Percentiles rank a stretch among this genome's conserved stretches.
Conservation (phyloP, 805 yeast genomes). For the Dipodascopsis tothii region DNA sequence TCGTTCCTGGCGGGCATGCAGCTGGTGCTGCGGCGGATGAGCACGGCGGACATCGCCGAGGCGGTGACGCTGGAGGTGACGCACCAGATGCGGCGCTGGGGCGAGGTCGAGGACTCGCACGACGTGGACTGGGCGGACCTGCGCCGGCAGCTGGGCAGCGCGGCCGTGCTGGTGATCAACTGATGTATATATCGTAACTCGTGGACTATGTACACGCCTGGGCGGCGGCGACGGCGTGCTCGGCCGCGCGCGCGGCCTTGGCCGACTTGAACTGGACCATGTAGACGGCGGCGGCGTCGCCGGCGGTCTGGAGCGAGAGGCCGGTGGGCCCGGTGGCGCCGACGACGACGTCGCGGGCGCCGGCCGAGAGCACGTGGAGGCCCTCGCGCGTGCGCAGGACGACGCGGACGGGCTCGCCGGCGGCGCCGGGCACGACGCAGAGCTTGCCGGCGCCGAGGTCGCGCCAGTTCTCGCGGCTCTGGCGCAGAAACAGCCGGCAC, state of each 20-base stretch:
- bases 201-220: not conserved
- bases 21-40: slow-evolving; percentile 39
- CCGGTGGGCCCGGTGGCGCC: no score
- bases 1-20: slow-evolving; percentile 78
- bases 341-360: no score
- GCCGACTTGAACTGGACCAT: slow-evolving; percentile 29
- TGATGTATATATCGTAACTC: not conserved
- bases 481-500: slow-evolving; percentile 20
- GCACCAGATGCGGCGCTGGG: slow-evolving; percentile 87
- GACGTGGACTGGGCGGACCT: slow-evolving; percentile 93
- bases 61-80: slow-evolving; percentile 75
- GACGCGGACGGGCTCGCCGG: no score
- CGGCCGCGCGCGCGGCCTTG: slow-evolving; percentile 25
- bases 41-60: slow-evolving; percentile 58
- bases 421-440: slow-evolving; percentile 8
- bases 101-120: slow-evolving; percentile 97
- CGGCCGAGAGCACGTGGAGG: no score
- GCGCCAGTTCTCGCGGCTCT: slow-evolving; percentile 22
- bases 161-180: slow-evolving; percentile 49
- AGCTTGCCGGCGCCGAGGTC: slow-evolving; percentile 22
- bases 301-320: no score
- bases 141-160: slow-evolving; percentile 71
- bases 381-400: no score
- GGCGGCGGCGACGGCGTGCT: slow-evolving; percentile 11
- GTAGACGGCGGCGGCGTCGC: no score